Base-by-base conservation (phyloP, 148 eudicot species). In the Camellia japonica region DNA sequence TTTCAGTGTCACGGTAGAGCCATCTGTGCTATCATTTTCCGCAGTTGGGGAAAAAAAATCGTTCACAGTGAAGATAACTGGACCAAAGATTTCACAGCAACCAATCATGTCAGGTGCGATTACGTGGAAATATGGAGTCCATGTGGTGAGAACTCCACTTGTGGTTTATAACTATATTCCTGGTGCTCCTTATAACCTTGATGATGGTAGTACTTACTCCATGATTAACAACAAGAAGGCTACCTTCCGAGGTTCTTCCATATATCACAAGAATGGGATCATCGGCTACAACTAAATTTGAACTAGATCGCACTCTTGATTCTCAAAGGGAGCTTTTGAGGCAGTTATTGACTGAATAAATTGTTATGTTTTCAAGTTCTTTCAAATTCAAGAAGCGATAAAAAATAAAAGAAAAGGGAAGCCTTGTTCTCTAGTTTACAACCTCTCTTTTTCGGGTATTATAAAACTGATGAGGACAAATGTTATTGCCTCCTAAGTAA, bases 121-220 rank as follows among this genome's bases (percentile, higher is more conserved):
- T 20, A 49, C 30, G 46, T 80, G 79, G 80, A 65, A 6, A 0
- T 81, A 84, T 66, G 86, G 79, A 30, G 23, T 2, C 8, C 73
- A 77, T 52, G 18, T 13, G 68, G 86, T 84, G 46, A 76, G 81
- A 71, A 65, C 55, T 3, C 86, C 86, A 4, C 61, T 84, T 2
- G 86, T 77, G 51, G 80, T 80, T 51, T 80, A 80, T 58, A 84
- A 84, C 68, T 83, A 83, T 51, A 3, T 78, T 44, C 80, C 82
- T 51, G 82, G 82, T 12, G 80, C 85, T 79, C 85, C 82, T 52
- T 83, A 79, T 41, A 74, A 49, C 62, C 79, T 79, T 7, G 9
- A 71, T 5, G 11, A 30, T 30, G 38, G 38, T 30, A 30, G 38
- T 49, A 49, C 52, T 0, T 49, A 4, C 52, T 49, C 76, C 62